phyloP scores from a whole-genome alignment of 164 flowering plant species.

The Stephania cephalantha region DNA sequence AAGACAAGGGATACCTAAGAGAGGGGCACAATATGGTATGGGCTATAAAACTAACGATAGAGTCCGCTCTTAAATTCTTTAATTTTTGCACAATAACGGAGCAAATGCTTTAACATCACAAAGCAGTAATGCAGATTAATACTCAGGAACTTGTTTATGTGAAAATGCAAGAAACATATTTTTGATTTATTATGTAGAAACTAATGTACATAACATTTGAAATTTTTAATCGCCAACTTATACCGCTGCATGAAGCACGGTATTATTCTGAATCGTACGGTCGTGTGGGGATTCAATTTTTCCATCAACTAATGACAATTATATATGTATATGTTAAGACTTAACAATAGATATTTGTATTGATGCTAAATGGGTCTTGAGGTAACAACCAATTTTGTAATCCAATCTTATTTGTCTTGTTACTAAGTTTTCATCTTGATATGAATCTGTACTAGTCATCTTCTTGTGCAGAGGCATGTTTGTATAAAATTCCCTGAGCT shows the following conservation, averaged over 20 bases:
- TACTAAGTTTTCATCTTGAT: not conserved
- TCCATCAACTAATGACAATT: too few relatives aligned
- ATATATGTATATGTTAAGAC: too few relatives aligned
- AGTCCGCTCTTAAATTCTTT: not conserved
- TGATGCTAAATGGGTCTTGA: not conserved
- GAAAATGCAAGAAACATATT: not conserved
- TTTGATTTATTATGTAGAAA: not conserved
- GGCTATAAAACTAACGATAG: not conserved
- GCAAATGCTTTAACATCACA: too few relatives aligned
- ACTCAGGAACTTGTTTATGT: not conserved
- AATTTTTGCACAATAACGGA: too few relatives aligned
- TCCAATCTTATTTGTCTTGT: not conserved
- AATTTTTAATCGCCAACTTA: not conserved
- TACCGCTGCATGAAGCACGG: not conserved
- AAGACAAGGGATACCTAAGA: slow-evolving; percentile 58
- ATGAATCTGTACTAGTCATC: not conserved
- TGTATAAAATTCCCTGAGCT: slow-evolving; percentile 60
- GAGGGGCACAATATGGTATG: slow-evolving; percentile 60
- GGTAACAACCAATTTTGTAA: not conserved
- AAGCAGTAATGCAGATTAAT: not conserved
- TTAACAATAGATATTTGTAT: too few relatives aligned
- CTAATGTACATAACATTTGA: not conserved
- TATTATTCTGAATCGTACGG: not conserved
- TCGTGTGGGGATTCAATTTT: too few relatives aligned
- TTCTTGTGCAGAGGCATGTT: slow-evolving; percentile 43